Evolutionary conservation across 208 protist species (phyloP).

Genomic region (Leishmania amazonensis): DNA sequence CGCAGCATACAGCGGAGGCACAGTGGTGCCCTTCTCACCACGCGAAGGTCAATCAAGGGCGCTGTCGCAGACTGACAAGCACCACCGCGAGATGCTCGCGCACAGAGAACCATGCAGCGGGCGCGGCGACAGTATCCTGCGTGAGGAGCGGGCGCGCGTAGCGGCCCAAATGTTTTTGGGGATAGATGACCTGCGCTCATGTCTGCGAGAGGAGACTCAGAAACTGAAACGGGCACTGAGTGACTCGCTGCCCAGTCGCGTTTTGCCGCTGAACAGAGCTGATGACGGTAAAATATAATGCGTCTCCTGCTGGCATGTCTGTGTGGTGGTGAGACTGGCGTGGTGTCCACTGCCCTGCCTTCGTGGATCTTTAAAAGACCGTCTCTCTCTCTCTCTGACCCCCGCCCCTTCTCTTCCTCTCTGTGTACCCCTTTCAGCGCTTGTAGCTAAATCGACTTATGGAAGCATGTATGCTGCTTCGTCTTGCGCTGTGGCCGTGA

Average conservation of each 20-base stretch:
- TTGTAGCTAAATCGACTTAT: not conserved
- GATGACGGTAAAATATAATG: not conserved
- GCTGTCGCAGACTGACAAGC: not conserved
- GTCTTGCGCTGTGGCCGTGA: not conserved
- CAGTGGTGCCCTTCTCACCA: not conserved
- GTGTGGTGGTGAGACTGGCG: not conserved
- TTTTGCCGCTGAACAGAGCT: not conserved
- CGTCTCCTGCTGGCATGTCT: not conserved
- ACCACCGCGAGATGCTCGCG: not conserved
- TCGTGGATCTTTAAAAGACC: not conserved
- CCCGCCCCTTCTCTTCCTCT: not conserved
- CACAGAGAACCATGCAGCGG: not conserved
- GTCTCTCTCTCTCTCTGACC: not conserved
- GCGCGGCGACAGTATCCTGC: constrained; percentile 53
- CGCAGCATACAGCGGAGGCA: not conserved
- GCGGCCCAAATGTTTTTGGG: constrained; percentile 46
- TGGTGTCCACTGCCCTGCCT: not conserved
- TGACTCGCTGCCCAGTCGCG: not conserved
- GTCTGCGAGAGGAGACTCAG: constrained; percentile 44
- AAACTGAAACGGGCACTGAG: not conserved
- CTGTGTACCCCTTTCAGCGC: not conserved
- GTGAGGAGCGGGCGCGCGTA: constrained; percentile 64
- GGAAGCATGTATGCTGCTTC: not conserved
- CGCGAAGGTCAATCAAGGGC: not conserved
- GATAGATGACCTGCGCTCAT: constrained; percentile 59